Conservation (phyloP, 352 stramenopile genomes). For the Pythium insidiosum region DNA sequence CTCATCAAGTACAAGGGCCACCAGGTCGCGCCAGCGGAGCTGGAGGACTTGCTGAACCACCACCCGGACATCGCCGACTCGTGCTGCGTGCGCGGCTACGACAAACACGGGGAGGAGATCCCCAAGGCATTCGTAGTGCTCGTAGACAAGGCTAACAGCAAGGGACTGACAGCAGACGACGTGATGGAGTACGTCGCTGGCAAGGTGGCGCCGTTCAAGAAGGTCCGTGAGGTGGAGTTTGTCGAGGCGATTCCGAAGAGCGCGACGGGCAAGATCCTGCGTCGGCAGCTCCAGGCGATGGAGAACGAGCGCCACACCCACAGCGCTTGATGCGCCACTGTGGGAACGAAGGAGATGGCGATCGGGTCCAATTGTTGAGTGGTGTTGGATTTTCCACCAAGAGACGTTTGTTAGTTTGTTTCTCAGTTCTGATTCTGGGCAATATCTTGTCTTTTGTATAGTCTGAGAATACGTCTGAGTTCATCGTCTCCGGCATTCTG, state of each 20-base stretch:
- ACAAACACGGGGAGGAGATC: constrained; percentile 70
- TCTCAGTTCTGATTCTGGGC: too few species aligned
- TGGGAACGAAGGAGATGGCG: too few species aligned
- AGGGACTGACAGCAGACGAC: constrained; percentile 34
- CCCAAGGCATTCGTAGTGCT: constrained; percentile 89
- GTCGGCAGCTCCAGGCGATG: constrained; percentile 53
- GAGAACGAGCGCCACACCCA: constrained; percentile 2
- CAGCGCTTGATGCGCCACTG: too few species aligned
- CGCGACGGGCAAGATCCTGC: constrained; percentile 89
- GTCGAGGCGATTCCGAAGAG: constrained; percentile 87
- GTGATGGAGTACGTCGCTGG: constrained; percentile 73
- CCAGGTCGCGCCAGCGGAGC: constrained; percentile 88
- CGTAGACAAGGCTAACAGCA: constrained; percentile 21
- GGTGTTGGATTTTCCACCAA: too few species aligned
- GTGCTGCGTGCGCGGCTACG: constrained; percentile 38
- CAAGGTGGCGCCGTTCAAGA: constrained; percentile 71
- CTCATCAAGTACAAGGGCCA: constrained; percentile 94
- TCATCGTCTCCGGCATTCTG: too few species aligned
- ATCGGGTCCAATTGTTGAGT: too few species aligned
- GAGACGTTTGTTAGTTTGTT: too few species aligned
- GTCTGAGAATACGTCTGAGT: too few species aligned
- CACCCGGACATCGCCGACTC: constrained; percentile 45
- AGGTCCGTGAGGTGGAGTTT: constrained; percentile 77
- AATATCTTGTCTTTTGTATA: too few species aligned
- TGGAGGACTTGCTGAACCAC: constrained; percentile 88